Evolutionary conservation across 2,329 filamentous ascomycete species (phyloP), one percentile per base, ranked within the genome.

Genomic region (Pseudogymnoascus sp.): DNA sequence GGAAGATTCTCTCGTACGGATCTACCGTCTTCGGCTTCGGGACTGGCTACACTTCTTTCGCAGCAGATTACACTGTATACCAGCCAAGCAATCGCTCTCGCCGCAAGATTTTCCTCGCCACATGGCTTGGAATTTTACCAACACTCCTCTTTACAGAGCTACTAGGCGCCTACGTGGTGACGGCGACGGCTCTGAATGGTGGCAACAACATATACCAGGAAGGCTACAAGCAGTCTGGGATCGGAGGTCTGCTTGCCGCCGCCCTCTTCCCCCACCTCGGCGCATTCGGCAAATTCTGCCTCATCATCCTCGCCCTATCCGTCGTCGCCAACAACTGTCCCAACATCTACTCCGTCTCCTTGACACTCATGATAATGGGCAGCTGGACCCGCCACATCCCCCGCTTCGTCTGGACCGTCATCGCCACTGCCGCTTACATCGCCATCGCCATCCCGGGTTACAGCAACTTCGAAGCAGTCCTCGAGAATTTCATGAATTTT

Each of bases 1-100:
- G 87, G 64, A 72, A 78, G 63, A 75, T 87, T 42, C 78, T 95
- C 54, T 86, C 84, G 64, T 89, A 89, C 70, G 82, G 85, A 51
- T 81, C 86, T 11, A 81, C 86, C 16, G 78, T 92, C 36, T 87
- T 85, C 73, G 84, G 87, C 40, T 87, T 89, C 71, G 81, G 86
- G 16, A 86, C 88, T 1, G 83, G 90, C 63, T 95, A 90, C 89
- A 85, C 87, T 1, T 83, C 83, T 5, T 89, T 87, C 65, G 88
- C 89, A 0, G 86, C 88, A 7, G 90, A 93, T 71, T 93, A 92
- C 74, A 91, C 88, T 21, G 88, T 91, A 61, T 93, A 93, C 75
- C 89, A 92, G 69, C 88, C 89, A 0, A 77, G 80, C 2, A 79
- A 75, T 23, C 84, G 85, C 42, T 82, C 82, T 31, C 81, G 84